Evolutionary conservation across 257 asterid species (phyloP).

Genomic region (Solanum chmielewskii): DNA sequence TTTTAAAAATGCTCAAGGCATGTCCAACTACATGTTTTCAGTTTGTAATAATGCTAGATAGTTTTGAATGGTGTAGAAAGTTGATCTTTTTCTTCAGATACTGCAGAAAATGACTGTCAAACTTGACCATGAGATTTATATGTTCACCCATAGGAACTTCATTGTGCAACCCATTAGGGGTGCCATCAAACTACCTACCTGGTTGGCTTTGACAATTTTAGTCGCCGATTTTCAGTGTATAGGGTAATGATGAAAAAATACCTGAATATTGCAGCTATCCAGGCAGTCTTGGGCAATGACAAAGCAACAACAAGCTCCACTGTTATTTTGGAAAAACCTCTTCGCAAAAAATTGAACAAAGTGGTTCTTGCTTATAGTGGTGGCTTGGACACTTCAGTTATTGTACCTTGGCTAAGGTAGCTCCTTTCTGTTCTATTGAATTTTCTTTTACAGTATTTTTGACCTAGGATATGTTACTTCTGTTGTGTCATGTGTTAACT

Average conservation of each 20-base stretch:
- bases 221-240: neutral
- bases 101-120: neutral
- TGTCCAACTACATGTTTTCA: neutral
- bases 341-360: conserved; percentile 64
- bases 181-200: neutral
- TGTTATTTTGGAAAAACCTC: conserved; percentile 25
- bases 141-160: neutral
- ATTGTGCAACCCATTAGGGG: neutral
- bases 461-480: neutral
- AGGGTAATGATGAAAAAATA: neutral
- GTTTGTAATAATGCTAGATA: neutral
- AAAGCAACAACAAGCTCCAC: conserved; percentile 34
- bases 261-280: conserved; percentile 40
- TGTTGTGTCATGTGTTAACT: neutral
- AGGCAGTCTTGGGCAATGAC: conserved; percentile 53
- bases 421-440: neutral
- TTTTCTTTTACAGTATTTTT: neutral
- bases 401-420: conserved; percentile 97
- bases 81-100: neutral
- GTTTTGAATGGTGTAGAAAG: neutral
- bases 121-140: neutral
- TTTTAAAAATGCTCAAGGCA: neutral
- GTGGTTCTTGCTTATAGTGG: conserved; percentile 97
- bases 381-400: conserved; percentile 94
- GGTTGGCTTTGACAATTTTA: neutral